Percentiles rank a stretch among this genome's conserved stretches.
Conservation (phyloP, 192 early-diverging fungal genomes). For the Dissophora ornata region DNA sequence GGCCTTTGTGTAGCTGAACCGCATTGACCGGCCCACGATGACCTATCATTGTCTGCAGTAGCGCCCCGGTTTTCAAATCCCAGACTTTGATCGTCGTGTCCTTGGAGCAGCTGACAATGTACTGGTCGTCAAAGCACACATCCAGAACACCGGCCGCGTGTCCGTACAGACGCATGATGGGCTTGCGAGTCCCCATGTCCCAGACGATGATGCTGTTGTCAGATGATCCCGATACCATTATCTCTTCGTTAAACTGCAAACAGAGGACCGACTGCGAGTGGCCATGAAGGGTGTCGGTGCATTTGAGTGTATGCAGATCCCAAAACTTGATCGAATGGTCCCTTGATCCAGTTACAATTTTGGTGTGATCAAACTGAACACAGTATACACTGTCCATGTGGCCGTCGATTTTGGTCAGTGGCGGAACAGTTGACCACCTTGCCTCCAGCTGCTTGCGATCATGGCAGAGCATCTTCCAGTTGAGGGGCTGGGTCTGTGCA, state of each 20-base stretch:
- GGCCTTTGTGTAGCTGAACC: conserved; percentile 76
- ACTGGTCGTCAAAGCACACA: conserved; percentile 80
- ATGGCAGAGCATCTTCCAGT: conserved; percentile 82
- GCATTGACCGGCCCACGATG: conserved; percentile 97
- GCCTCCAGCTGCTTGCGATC: conserved; percentile 69
- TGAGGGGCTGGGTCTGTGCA: conserved; percentile 19
- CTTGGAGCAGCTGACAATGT: conserved; percentile 91
- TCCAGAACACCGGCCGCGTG: conserved; percentile 88
- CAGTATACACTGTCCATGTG: conserved; percentile 92
- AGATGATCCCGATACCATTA: conserved; percentile 86
- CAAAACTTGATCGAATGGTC: conserved; percentile 86
- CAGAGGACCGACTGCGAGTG: conserved; percentile 82
- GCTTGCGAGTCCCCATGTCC: conserved; percentile 69
- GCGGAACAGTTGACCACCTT: conserved; percentile 65
- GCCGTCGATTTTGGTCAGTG: conserved; percentile 72
- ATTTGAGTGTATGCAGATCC: conserved; percentile 73
- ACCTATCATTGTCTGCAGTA: conserved; percentile 75
- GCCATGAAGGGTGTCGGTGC: conserved; percentile 67
- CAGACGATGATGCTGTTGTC: conserved; percentile 89
- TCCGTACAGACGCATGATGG: conserved; percentile 68
- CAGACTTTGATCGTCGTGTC: conserved; percentile 93
- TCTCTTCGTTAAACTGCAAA: conserved; percentile 80
- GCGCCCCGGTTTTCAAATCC: conserved; percentile 70
- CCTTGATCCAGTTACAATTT: conserved; percentile 81
- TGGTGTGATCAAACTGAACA: conserved; percentile 82